Base-by-base conservation (phyloP, 768 basidiomycete species). In the Leccinum sublutescens region DNA sequence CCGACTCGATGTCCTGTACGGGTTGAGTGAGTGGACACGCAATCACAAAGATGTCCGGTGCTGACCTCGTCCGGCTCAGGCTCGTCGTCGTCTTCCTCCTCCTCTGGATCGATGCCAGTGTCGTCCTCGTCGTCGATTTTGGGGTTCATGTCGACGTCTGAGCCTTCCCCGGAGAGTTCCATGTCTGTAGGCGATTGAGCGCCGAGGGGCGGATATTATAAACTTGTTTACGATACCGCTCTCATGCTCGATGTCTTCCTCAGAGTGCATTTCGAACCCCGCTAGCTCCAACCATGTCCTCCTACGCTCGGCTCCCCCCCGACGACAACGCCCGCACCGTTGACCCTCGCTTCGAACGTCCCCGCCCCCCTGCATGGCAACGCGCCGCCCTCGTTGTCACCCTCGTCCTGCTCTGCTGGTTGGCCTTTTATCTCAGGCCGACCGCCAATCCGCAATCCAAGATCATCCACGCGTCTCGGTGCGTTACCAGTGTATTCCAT, bases 391-490 rank as follows among this genome's bases (percentile, higher is more conserved):
- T 86, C 25, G 56, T 87, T 14, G 27, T 77, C 3, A 69, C 78
- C 54, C 59, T 82, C 27, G 59, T 76, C 3, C 53, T 78, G 9
- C 63, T 83, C 54, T 76, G 82, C 55, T 85, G 79, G 80, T 53
- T 81, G 8, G 76, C 70, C 6, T 71, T 79, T 27, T 70, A 74
- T 21, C 57, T 82, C 29, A 62, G 61, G 21, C 62, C 67, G 0
- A 49, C 69, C 4, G 51, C 52, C 36, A 66, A 40, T 60, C 57
- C 66, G 0, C 73, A 77, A 60, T 74, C 82, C 9, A 73, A 84
- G 49, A 67, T 88, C 40, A 71, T 90, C 10, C 78, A 89, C 66
- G 86, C 89, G 8, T 76, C 79, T 14, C 80, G 89, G 89, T 90
- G 58, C 57, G 81, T 75, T 47, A 9, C 45, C 2, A 27, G 8